Conservation (phyloP, 2,329 filamentous ascomycete genomes). For the Colletotrichum salicis region DNA sequence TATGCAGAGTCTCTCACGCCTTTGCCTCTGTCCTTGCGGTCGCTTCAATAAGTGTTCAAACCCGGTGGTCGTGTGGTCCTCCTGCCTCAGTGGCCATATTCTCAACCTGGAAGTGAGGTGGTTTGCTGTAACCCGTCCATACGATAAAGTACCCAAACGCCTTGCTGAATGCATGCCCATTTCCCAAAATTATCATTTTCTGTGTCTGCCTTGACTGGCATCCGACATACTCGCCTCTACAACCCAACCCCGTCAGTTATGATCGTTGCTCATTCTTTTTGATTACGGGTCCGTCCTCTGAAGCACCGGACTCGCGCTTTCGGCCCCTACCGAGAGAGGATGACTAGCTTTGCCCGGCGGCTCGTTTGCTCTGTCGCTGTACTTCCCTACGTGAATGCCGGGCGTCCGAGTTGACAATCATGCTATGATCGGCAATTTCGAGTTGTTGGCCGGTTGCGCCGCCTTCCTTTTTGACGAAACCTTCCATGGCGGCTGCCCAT, state of each 20-base stretch:
- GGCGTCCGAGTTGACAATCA: conserved; percentile 70
- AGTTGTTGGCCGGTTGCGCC: conserved; percentile 50
- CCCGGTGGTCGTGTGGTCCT: neutral
- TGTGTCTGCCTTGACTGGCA: neutral
- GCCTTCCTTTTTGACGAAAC: conserved; percentile 57
- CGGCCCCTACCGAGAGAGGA: neutral
- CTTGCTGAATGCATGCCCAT: conserved; percentile 24
- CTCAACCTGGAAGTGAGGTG: neutral
- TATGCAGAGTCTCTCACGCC: neutral
- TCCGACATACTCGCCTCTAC: neutral
- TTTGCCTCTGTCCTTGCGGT: neutral
- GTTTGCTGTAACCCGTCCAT: neutral
- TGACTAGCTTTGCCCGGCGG: conserved; percentile 36
- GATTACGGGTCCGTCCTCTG: neutral
- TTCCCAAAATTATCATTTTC: neutral
- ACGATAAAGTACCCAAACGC: conserved; percentile 8
- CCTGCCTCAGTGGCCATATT: neutral
- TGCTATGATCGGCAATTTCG: conserved; percentile 71
- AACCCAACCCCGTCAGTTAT: neutral
- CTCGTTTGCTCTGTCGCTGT: conserved; percentile 57
- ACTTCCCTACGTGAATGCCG: conserved; percentile 64
- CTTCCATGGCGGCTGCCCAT: conserved; percentile 71
- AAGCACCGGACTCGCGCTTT: neutral
- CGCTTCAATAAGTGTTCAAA: neutral
- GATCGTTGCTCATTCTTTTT: neutral